Evolutionary conservation across 1,139 yeast genomes (phyloP).

Genomic region (Meyerozyma athensensis): DNA sequence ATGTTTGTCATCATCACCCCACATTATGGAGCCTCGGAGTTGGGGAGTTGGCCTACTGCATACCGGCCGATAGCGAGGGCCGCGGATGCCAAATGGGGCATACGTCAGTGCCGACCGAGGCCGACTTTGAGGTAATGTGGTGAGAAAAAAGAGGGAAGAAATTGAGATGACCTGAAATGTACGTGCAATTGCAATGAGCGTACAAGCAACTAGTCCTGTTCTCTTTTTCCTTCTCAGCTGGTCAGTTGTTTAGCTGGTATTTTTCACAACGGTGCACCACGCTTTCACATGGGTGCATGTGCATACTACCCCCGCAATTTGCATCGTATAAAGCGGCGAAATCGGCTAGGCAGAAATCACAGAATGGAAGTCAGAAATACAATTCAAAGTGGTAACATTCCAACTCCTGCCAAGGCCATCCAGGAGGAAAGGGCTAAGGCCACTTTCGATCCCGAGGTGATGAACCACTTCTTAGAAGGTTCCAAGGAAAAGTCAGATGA

Average conservation of each 20-base stretch:
- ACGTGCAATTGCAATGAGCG: too few relatives aligned
- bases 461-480: conserved; percentile 48
- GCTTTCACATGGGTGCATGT: conserved; percentile 3
- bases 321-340: conserved; percentile 1
- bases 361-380: not conserved
- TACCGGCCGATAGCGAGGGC: too few relatives aligned
- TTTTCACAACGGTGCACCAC: not conserved
- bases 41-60: too few relatives aligned
- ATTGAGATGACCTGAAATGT: too few relatives aligned
- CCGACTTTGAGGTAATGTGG: too few relatives aligned
- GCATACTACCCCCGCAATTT: conserved; percentile 3
- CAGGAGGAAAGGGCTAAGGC: conserved; percentile 30
- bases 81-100: too few relatives aligned
- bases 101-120: too few relatives aligned
- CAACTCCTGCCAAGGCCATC: conserved; percentile 35
- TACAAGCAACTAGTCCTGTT: too few relatives aligned
- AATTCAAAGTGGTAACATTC: conserved; percentile 13
- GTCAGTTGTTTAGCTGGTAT: too few relatives aligned
- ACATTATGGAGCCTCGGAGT: too few relatives aligned
- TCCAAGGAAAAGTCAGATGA: conserved; percentile 30
- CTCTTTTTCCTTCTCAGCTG: not conserved
- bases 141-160: too few relatives aligned
- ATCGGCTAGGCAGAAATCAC: not conserved
- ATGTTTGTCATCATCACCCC: too few relatives aligned
- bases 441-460: conserved; percentile 35